Conservation (phyloP, 768 basidiomycete species). For the Mycena olivaceomarginata region DNA sequence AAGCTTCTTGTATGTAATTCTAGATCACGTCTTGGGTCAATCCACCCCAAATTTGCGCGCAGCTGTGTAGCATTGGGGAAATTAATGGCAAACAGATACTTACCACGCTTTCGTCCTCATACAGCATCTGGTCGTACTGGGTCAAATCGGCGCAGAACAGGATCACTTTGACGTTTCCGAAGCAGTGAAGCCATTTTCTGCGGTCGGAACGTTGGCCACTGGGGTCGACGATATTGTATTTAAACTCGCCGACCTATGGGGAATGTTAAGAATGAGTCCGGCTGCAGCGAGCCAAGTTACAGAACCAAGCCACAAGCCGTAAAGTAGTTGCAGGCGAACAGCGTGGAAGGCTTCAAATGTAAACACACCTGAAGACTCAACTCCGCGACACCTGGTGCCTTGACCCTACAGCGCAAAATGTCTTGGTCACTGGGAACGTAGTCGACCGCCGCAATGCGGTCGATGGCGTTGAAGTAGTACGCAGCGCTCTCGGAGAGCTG, state of each 20-base stretch:
- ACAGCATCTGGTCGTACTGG: slow-evolving; percentile 98
- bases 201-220: slow-evolving; percentile 93
- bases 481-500: slow-evolving; percentile 96
- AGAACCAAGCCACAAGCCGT: not conserved
- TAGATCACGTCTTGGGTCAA: slow-evolving; percentile 49
- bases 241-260: slow-evolving; percentile 87
- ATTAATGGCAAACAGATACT: slow-evolving; percentile 53
- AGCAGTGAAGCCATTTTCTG: slow-evolving; percentile 98
- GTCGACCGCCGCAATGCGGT: slow-evolving; percentile 83
- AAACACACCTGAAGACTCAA: slow-evolving; percentile 85
- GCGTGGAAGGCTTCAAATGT: slow-evolving; percentile 1
- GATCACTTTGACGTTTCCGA: slow-evolving; percentile 95
- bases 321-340: slow-evolving; percentile 20
- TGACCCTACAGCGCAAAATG: slow-evolving; percentile 94
- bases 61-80: not conserved
- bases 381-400: slow-evolving; percentile 98
- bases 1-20: slow-evolving; percentile 98
- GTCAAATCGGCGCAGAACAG: slow-evolving; percentile 95
- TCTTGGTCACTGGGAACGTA: slow-evolving; percentile 97
- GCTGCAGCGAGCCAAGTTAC: not conserved
- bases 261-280: not conserved
- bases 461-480: slow-evolving; percentile 96
- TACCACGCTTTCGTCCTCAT: slow-evolving; percentile 97
- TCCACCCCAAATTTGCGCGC: not conserved
- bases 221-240: slow-evolving; percentile 94